A percentile compares a stretch with the other conserved stretches of the same genome.
Evolutionary conservation across 2,329 filamentous ascomycete genomes (phyloP).

Genomic region (Clonostachys chloroleuca): DNA sequence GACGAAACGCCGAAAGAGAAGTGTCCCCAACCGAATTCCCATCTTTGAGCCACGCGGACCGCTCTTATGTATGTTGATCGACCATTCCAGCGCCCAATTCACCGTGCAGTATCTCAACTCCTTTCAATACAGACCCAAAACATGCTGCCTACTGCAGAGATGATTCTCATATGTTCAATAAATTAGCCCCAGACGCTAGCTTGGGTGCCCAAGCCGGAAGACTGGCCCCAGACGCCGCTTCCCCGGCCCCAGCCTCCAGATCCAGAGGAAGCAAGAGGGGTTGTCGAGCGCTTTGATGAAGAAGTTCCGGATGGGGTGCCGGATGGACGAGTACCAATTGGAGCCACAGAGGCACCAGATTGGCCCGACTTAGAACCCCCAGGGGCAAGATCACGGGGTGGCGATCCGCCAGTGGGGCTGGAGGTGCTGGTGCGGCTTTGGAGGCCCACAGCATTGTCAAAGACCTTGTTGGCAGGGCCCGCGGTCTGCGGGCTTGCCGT

Average conservation of each 20-base stretch:
- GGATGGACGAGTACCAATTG: conserved; percentile 85
- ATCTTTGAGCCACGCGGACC: too few relatives aligned
- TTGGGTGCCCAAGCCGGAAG: conserved; percentile 77
- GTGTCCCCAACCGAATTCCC: background rate
- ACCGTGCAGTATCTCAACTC: background rate
- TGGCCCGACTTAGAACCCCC: conserved; percentile 45
- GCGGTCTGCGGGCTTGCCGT: conserved; percentile 76
- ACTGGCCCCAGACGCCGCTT: conserved; percentile 80
- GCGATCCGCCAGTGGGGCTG: conserved; percentile 74
- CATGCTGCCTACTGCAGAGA: too few relatives aligned
- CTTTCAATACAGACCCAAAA: background rate
- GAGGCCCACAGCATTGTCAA: conserved; percentile 49
- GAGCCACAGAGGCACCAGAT: conserved; percentile 67
- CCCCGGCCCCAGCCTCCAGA: conserved; percentile 79
- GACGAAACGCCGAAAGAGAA: background rate
- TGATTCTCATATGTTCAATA: too few relatives aligned
- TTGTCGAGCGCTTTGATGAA: conserved; percentile 75
- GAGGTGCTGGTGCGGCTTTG: conserved; percentile 79
- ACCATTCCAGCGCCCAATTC: background rate
- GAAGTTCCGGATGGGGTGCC: conserved; percentile 43
- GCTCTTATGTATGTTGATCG: too few relatives aligned
- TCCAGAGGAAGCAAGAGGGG: conserved; percentile 83
- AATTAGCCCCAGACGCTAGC: conserved; percentile 88
- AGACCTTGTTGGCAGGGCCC: conserved; percentile 50
- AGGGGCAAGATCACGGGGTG: conserved; percentile 61